Evolutionary conservation across 225 moss, liverwort and hornwort species (phyloP), one percentile per base, ranked within the genome.

Genomic region (Rhytidiadelphus loreus): DNA sequence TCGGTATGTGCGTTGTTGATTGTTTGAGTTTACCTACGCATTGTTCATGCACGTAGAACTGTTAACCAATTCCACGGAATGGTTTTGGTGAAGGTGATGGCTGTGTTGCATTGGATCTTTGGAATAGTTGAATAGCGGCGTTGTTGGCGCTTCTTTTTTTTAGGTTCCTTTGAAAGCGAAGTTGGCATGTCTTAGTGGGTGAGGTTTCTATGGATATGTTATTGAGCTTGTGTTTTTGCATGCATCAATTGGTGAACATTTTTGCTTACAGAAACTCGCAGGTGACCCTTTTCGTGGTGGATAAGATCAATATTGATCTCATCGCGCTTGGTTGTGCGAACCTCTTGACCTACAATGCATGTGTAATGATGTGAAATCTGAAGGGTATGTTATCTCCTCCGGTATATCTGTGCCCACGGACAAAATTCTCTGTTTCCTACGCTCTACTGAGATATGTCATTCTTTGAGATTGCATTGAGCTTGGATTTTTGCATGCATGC

Each of bases 141-240:
- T 18, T 19, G 15, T 37, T 12, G 20, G 13, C 8, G 28, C 8
- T n/a, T 65, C 20, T 28, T 5, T 18, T 39, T 22, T 33, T 24
- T 5, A 9, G 32, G 4, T 11, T 10, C 33, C 24, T 23, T 35
- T 48, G 44, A 16, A 11, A 33, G 46, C 24, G 16, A 23, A 48
- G 20, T 7, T 35, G 6, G 10, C 4, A 0, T 16, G 16, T 16
- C 23, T 61, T 7, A 18, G 17, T 25, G 9, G 7, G 16, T 4
- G 0, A 17, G 7, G 11, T 53, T 28, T 57, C 11, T 26, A 4
- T 18, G 4, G 1, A 25, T 18, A 28, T 17, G 21, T 4, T 1
- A 30, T 48, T 12, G 0, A 48, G 2, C 32, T 74, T 20, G 2
- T 32, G 12, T 19, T 32, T 16, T 18, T 6, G 4, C n/a, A 13